Conservation (phyloP, 208 protist genomes). For the Angomonas deanei region DNA sequence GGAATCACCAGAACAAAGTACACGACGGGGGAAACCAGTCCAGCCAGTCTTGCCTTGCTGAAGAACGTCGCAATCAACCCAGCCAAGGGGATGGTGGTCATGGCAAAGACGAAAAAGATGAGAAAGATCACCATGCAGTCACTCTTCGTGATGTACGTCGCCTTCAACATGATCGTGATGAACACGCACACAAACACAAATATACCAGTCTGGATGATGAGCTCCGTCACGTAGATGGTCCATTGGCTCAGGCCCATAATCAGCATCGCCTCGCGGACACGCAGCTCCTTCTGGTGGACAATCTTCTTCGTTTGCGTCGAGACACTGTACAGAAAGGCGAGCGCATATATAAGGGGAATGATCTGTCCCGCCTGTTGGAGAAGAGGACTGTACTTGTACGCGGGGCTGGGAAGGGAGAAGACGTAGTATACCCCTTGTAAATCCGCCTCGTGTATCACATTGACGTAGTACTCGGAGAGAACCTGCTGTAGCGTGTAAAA, state of each 20-base stretch:
- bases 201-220: slow-evolving; percentile 51
- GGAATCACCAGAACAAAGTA: slow-evolving; percentile 61
- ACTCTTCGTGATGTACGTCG: slow-evolving; percentile 29
- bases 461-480: slow-evolving; percentile 35
- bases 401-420: slow-evolving; percentile 28
- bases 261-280: slow-evolving; percentile 70
- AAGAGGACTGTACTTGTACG: slow-evolving; percentile 30
- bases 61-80: slow-evolving; percentile 61
- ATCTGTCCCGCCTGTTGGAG: slow-evolving; percentile 22
- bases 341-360: slow-evolving; percentile 58
- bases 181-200: slow-evolving; percentile 39
- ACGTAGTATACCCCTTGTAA: slow-evolving; percentile 16
- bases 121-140: slow-evolving; percentile 43
- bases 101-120: slow-evolving; percentile 43
- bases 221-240: slow-evolving; percentile 53
- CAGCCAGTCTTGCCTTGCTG: slow-evolving; percentile 56
- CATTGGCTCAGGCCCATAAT: slow-evolving; percentile 77
- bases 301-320: slow-evolving; percentile 69
- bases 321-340: slow-evolving; percentile 78
- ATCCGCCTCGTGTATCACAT: neutral
- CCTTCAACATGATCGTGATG: slow-evolving; percentile 47
- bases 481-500: slow-evolving; percentile 46
- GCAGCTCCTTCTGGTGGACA: slow-evolving; percentile 82
- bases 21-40: slow-evolving; percentile 64
- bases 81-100: slow-evolving; percentile 41